phyloP scores from a whole-genome alignment of 169 alveolate species.

The Plasmodium coatneyi region DNA sequence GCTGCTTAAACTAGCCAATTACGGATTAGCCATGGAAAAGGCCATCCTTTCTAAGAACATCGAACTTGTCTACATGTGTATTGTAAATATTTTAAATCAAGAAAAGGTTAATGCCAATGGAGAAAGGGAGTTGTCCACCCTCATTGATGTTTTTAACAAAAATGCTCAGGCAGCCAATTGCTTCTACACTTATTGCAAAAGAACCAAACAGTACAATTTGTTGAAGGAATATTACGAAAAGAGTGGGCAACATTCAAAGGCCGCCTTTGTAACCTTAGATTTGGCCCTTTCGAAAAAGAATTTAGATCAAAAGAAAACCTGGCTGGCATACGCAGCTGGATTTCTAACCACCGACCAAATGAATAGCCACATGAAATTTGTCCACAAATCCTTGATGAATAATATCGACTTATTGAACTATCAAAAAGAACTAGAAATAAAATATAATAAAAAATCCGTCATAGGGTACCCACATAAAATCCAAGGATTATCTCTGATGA shows the following conservation, averaged over 20 bases:
- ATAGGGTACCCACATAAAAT: conserved; percentile 76
- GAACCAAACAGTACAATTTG: conserved; percentile 38
- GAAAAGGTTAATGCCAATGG: conserved; percentile 49
- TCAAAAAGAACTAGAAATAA: conserved; percentile 76
- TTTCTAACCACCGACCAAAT: conserved; percentile 50
- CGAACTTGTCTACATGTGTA: conserved; percentile 82
- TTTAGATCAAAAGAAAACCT: conserved; percentile 38
- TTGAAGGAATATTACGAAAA: conserved; percentile 66
- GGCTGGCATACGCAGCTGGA: conserved; percentile 73
- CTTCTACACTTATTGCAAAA: conserved; percentile 37
- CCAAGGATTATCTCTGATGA: conserved; percentile 75
- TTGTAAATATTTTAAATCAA: conserved; percentile 74
- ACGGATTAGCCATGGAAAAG: conserved; percentile 76
- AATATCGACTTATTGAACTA: conserved; percentile 35
- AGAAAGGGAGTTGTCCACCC: conserved; percentile 46
- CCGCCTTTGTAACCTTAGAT: conserved; percentile 62
- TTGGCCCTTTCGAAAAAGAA: conserved; percentile 57
- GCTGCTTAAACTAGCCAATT: conserved; percentile 82
- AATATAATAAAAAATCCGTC: conserved; percentile 72
- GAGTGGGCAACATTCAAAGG: conserved; percentile 64
- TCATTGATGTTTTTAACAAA: conserved; percentile 34
- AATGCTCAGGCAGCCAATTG: conserved; percentile 42
- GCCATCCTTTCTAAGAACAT: conserved; percentile 79
- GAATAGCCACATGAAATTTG: conserved; percentile 64
- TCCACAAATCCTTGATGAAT: conserved; percentile 48